Percentiles rank a stretch among this genome's conserved stretches.
Evolutionary conservation across 2,329 filamentous ascomycete species (phyloP).

Genomic region (Fonsecaea nubica): DNA sequence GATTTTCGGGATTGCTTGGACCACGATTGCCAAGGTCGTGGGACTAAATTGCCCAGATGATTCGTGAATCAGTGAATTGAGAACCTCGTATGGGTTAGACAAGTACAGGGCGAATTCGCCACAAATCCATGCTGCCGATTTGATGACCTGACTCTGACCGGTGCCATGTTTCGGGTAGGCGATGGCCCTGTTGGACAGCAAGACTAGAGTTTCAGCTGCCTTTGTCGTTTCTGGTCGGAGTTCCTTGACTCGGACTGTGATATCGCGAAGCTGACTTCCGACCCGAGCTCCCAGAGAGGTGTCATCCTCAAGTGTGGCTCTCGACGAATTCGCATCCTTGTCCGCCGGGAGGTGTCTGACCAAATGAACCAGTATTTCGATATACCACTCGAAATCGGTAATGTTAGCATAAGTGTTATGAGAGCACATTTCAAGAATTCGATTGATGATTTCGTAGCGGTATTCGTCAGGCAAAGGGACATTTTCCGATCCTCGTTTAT

Average conservation of each 20-base stretch:
- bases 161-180: slow-evolving; percentile 61
- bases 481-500: slow-evolving; percentile 56
- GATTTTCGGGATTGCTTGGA: slow-evolving; percentile 87
- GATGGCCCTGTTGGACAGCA: slow-evolving; percentile 63
- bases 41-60: slow-evolving; percentile 65
- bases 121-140: slow-evolving; percentile 80
- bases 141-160: slow-evolving; percentile 68
- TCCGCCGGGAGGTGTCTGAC: slow-evolving; percentile 44
- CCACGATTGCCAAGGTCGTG: slow-evolving; percentile 74
- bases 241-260: slow-evolving; percentile 88
- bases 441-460: slow-evolving; percentile 77
- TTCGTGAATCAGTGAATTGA: slow-evolving; percentile 76
- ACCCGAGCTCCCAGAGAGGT: slow-evolving; percentile 57
- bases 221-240: slow-evolving; percentile 80
- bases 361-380: slow-evolving; percentile 85
- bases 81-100: slow-evolving; percentile 70
- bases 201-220: slow-evolving; percentile 77
- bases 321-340: slow-evolving; percentile 11
- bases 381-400: slow-evolving; percentile 95
- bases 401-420: slow-evolving; percentile 86
- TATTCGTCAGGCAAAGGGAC: slow-evolving; percentile 84
- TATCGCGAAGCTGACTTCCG: slow-evolving; percentile 83
- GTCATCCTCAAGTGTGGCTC: slow-evolving; percentile 38
- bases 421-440: slow-evolving; percentile 88
- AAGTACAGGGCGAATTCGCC: slow-evolving; percentile 86